These are phyloP conservation scores for Russula sp. DNA, from an alignment of 768 basidiomycete species.

Conservation along the genomic window DNA sequence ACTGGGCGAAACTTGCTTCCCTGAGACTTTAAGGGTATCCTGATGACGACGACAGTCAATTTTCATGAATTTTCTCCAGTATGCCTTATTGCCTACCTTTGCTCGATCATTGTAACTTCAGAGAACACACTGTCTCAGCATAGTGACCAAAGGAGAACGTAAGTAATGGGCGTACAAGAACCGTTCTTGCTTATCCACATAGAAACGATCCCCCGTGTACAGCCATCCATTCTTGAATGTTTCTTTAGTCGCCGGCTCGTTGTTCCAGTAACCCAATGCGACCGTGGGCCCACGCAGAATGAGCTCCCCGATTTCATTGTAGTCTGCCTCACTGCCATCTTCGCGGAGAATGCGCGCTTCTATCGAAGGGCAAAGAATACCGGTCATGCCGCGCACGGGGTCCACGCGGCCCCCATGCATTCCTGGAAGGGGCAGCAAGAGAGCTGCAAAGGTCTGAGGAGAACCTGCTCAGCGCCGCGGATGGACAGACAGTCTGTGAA, in stretches of 20 bases:
- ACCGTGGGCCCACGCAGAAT: conserved; percentile 56
- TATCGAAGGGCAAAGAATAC: conserved; percentile 60
- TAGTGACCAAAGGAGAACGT: neutral
- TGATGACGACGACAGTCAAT: conserved; percentile 32
- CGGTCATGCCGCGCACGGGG: conserved; percentile 45
- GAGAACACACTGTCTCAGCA: neutral
- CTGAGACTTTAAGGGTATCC: conserved; percentile 81
- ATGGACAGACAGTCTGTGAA: neutral
- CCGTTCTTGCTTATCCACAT: conserved; percentile 55
- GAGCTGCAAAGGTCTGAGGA: conserved; percentile 26
- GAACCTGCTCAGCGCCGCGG: neutral
- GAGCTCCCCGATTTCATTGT: conserved; percentile 65
- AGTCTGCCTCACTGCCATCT: conserved; percentile 52
- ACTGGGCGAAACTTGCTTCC: conserved; percentile 73
- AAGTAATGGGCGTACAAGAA: conserved; percentile 52
- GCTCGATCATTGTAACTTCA: conserved; percentile 67
- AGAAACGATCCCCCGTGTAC: conserved; percentile 68
- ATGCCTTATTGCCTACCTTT: conserved; percentile 48
- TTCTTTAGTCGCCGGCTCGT: conserved; percentile 60
- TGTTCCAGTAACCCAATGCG: conserved; percentile 69
- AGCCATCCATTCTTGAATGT: conserved; percentile 74
- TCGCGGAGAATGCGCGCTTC: conserved; percentile 61
- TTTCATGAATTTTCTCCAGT: neutral
- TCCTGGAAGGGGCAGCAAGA: conserved; percentile 17
- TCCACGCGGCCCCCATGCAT: conserved; percentile 16